Evolutionary conservation across 352 stramenopile species (phyloP).

Genomic region (Globisporangium polare): DNA sequence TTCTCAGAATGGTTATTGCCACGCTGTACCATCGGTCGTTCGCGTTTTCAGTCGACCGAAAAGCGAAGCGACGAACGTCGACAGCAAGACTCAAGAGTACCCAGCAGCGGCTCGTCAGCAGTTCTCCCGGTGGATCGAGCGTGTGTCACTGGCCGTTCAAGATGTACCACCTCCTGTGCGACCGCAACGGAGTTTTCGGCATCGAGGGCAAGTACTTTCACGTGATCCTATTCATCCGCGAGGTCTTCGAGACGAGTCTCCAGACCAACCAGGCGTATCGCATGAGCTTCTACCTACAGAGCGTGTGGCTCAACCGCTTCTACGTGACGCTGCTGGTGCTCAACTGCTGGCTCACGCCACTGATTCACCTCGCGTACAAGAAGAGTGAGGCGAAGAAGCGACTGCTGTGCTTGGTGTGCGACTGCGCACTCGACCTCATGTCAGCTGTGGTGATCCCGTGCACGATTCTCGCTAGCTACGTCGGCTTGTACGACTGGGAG

Average conservation of each 20-base stretch:
- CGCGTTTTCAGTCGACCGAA: neutral
- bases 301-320: slow-evolving; percentile 2
- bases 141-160: neutral
- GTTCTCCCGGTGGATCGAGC: neutral
- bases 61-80: neutral
- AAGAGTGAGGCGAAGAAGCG: neutral
- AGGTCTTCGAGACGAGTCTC: slow-evolving; percentile 5
- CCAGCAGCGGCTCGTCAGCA: neutral
- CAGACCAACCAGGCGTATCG: slow-evolving; percentile 9
- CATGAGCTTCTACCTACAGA: slow-evolving; percentile 1
- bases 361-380: neutral
- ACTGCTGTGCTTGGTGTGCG: slow-evolving; percentile 9
- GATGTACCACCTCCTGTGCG: neutral
- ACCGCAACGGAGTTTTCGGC: neutral
- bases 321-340: neutral
- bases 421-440: slow-evolving; percentile 1
- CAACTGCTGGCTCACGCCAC: slow-evolving; percentile 8
- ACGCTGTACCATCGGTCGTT: neutral
- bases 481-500: neutral
- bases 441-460: neutral
- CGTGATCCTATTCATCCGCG: neutral
- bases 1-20: neutral
- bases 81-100: neutral
- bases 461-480: neutral
- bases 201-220: neutral